Evolutionary conservation across 2,329 filamentous ascomycete genomes (phyloP), one percentile per base, ranked within the genome.

Genomic region (Fusarium guadeloupense): DNA sequence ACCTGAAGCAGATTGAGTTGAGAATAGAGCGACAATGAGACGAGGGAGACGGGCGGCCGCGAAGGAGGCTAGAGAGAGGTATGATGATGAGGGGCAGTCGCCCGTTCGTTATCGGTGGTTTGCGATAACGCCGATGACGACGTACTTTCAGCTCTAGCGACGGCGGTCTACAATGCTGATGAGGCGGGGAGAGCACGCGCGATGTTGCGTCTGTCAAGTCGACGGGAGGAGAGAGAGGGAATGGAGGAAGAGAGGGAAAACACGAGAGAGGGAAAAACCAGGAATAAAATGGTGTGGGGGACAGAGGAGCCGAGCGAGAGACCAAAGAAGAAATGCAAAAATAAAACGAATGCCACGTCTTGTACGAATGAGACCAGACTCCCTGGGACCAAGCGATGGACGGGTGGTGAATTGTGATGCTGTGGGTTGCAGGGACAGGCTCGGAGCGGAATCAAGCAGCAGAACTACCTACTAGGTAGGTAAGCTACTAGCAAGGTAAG

Each of bases 61-160:
- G 28, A 46, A 39, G 44, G 45, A 53, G 33, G 48, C 42, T 41
- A 54, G 35, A 43, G 28, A 54, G 35, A 53, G 38, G 33, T 53
- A 37, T 42, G 52, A 50, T 43, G 53, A 62, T 61, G 66, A 68
- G 69, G 67, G 67, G 67, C 58, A 60, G 42, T 68, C 47, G 54
- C 64, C 67, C 47, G 54, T 66, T 68, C 56, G 65, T 67, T 69
- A 66, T 69, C 67, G 61, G 65, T 43, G 59, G 55, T 54, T 26
- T 64, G 65, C 65, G 67, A 69, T 68, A 69, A 68, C 66, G 64
- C 67, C 61, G 53, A 70, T 64, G 68, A 67, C 62, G 66, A 68
- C 62, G 66, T 66, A 57, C 61, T 52, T 54, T 65, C 38, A 54
- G 48, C 54, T 66, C 51, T 65, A 66, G 67, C 60, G 62, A 57